phyloP scores from a whole-genome alignment of 2,329 filamentous ascomycete genomes.

The Monilinia fructigena region DNA sequence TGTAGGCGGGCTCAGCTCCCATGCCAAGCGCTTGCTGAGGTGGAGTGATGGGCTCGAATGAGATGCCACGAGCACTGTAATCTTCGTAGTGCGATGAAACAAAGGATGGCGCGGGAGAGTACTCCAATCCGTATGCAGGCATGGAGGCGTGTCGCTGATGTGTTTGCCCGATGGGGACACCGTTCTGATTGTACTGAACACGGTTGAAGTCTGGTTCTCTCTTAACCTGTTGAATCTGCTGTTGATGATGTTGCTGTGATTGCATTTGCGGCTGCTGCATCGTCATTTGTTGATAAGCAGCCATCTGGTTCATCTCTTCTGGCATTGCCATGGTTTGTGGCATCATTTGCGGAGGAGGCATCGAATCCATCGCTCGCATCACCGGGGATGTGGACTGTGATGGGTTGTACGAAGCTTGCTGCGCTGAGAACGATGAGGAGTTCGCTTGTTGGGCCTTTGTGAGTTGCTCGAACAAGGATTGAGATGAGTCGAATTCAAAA shows the following conservation, averaged over 20 bases:
- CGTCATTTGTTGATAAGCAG: constrained; percentile 65
- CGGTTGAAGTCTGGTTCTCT: constrained; percentile 81
- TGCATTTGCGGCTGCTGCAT: constrained; percentile 63
- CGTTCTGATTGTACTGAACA: constrained; percentile 88
- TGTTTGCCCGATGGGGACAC: constrained; percentile 75
- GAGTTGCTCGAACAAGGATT: constrained; percentile 98
- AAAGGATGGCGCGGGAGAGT: constrained; percentile 95
- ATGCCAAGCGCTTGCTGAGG: constrained; percentile 85
- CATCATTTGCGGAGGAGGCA: constrained; percentile 88
- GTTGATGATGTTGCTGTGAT: constrained; percentile 50
- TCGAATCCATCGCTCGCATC: constrained; percentile 85
- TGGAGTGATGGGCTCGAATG: constrained; percentile 94
- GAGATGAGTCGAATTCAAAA: constrained; percentile 98
- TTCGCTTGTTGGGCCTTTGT: constrained; percentile 99
- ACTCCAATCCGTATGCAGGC: constrained; percentile 91
- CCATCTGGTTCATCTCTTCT: constrained; percentile 63
- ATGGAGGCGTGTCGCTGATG: constrained; percentile 97
- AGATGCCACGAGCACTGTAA: constrained; percentile 93
- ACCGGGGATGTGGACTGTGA: constrained; percentile 82
- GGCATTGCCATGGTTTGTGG: constrained; percentile 56
- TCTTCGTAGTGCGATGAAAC: constrained; percentile 98
- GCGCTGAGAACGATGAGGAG: constrained; percentile 90
- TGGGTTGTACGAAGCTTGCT: constrained; percentile 53
- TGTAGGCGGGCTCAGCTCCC: constrained; percentile 87
- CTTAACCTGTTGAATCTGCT: constrained; percentile 77